Conservation (phyloP, 176 grass and related monocot species). For the Bolboschoenus planiculmis region DNA sequence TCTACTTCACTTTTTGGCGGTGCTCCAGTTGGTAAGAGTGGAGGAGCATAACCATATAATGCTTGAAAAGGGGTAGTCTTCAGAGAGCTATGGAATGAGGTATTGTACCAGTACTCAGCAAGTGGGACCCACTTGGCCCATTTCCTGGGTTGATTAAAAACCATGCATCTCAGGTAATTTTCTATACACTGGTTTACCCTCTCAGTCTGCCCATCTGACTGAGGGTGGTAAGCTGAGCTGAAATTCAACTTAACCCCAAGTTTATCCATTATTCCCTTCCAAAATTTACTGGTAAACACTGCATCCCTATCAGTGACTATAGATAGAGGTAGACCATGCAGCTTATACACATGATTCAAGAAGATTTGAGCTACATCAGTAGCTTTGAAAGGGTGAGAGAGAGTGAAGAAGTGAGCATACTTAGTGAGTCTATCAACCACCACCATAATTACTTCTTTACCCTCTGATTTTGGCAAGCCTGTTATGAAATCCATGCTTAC, state of each 20-base stretch:
- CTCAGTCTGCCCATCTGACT: not conserved
- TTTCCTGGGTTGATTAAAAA: not conserved
- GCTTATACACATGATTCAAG: not conserved
- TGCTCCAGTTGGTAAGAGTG: not conserved
- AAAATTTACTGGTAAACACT: not conserved
- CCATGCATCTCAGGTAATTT: not conserved
- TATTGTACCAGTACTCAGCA: not conserved
- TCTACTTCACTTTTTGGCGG: not conserved
- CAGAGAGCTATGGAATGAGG: not conserved
- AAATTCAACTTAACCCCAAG: not conserved
- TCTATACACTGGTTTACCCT: not conserved
- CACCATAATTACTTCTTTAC: not conserved
- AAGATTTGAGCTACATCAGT: not conserved
- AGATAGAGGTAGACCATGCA: not conserved
- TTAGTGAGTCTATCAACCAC: not conserved
- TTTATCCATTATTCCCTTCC: not conserved
- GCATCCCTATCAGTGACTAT: not conserved
- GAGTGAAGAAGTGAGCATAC: not conserved
- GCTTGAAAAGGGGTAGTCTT: not conserved
- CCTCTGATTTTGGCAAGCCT: not conserved
- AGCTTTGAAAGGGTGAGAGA: not conserved
- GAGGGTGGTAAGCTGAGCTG: not conserved
- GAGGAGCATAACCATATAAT: not conserved
- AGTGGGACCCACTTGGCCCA: rapidly evolving
- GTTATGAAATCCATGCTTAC: not conserved